Percentiles rank a stretch among this genome's conserved stretches.
These are phyloP conservation scores for Wickerhamiella lipophila DNA, from an alignment of 805 yeast genomes.

Conservation along the genomic window DNA sequence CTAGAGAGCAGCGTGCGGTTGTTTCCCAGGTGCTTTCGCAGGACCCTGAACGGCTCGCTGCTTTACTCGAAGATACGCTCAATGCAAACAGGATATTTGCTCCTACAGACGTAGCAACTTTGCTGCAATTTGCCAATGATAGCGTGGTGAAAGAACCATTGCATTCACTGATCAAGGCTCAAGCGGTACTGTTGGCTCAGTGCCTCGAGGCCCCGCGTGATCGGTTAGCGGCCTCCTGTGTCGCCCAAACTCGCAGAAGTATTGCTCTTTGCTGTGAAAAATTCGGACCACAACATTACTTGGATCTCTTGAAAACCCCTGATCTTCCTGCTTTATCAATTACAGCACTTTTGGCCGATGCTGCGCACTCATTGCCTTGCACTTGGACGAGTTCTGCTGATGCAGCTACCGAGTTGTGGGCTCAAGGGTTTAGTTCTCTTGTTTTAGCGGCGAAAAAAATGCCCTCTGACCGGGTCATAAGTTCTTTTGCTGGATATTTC, in stretches of 20 bases:
- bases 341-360: conserved; percentile 7
- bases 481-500: conserved; percentile 35
- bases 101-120: conserved; percentile 9
- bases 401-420: conserved; percentile 13
- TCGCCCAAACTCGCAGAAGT: conserved; percentile 1
- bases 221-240: conserved; percentile 1
- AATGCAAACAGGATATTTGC: background rate
- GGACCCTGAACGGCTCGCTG: background rate
- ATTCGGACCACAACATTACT: conserved; percentile 1
- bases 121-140: conserved; percentile 11
- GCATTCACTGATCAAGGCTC: background rate
- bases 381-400: background rate
- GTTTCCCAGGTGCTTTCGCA: conserved; percentile 2
- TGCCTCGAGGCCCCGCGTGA: conserved; percentile 4
- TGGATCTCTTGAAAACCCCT: conserved; percentile 3
- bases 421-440: conserved; percentile 21
- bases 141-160: background rate
- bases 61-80: background rate
- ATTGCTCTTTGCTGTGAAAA: background rate
- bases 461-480: conserved; percentile 16
- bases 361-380: conserved; percentile 6
- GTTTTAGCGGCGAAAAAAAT: conserved; percentile 26
- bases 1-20: background rate
- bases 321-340: background rate
- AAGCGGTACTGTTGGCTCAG: conserved; percentile 5